phyloP scores from a whole-genome alignment of 768 basidiomycete genomes.

The Phylloporus rhodoxanthus region DNA sequence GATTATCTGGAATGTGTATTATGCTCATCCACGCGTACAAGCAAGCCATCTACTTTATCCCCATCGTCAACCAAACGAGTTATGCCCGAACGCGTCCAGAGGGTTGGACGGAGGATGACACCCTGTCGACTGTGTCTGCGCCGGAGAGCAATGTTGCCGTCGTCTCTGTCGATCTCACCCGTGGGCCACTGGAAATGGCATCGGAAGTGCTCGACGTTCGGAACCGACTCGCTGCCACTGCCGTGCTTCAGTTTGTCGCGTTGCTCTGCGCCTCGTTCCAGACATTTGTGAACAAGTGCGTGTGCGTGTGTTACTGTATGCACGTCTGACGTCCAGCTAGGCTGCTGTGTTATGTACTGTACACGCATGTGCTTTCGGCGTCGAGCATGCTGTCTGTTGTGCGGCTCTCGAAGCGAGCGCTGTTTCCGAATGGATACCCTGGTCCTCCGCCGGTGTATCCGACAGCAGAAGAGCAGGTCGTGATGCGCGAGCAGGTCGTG shows the following conservation, averaged over 20 bases:
- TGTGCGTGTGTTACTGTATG: not conserved
- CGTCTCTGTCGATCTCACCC: slow-evolving; percentile 33
- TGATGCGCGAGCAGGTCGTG: slow-evolving; percentile 42
- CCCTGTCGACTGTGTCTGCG: slow-evolving; percentile 20
- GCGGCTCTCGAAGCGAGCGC: slow-evolving; percentile 54
- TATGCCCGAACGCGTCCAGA: not conserved
- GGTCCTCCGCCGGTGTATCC: slow-evolving; percentile 69
- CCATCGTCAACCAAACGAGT: slow-evolving; percentile 50
- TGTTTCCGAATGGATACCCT: slow-evolving; percentile 91
- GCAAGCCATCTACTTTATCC: slow-evolving; percentile 57
- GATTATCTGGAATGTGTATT: slow-evolving; percentile 63
- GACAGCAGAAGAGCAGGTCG: slow-evolving; percentile 65
- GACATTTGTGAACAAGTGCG: slow-evolving; percentile 57
- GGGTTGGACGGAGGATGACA: not conserved
- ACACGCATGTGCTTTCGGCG: slow-evolving; percentile 47
- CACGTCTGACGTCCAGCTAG: slow-evolving; percentile 33
- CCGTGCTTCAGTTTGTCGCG: slow-evolving; percentile 40
- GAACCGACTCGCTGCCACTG: slow-evolving; percentile 44
- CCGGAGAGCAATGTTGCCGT: slow-evolving; percentile 2
- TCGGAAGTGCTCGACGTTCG: slow-evolving; percentile 45
- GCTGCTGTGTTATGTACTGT: slow-evolving; percentile 64
- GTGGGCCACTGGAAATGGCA: slow-evolving; percentile 41
- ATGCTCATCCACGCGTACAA: slow-evolving; percentile 64
- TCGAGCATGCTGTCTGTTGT: slow-evolving; percentile 48
- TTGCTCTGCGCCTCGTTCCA: slow-evolving; percentile 44